phyloP scores from a whole-genome alignment of 345 rosid species.

The Pistacia integerrima region DNA sequence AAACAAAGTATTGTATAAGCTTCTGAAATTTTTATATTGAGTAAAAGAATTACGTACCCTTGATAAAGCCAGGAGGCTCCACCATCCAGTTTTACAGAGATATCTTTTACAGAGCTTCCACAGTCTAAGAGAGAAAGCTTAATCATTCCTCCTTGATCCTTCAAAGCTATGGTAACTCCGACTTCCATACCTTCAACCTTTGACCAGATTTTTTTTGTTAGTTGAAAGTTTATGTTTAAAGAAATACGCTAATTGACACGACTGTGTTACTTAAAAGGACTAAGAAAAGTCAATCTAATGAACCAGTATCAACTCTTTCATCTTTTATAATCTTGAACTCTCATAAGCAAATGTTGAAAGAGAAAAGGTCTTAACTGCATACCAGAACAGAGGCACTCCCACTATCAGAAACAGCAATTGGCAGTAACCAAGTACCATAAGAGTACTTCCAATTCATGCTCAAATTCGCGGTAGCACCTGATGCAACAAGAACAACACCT shows the following conservation, averaged over 20 bases:
- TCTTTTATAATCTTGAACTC: not conserved
- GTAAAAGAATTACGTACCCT: slow-evolving; percentile 42
- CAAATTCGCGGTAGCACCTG: slow-evolving; percentile 63
- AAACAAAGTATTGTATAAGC: no score
- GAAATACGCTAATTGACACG: not conserved
- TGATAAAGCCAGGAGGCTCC: slow-evolving; percentile 92
- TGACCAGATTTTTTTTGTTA: slow-evolving; percentile 12
- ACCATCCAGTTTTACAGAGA: slow-evolving; percentile 63
- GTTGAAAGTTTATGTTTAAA: no score
- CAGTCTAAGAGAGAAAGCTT: slow-evolving; percentile 45
- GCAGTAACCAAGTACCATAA: slow-evolving; percentile 51
- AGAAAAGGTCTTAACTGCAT: not conserved
- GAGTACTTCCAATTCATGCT: slow-evolving; percentile 77
- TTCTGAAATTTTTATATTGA: not conserved
- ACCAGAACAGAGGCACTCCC: slow-evolving; percentile 74
- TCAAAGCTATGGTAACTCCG: slow-evolving; percentile 34
- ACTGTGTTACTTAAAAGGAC: not conserved
- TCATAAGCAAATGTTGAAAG: not conserved
- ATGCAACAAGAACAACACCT: slow-evolving; percentile 54
- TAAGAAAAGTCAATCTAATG: no score
- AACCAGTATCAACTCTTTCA: not conserved
- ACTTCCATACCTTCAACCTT: slow-evolving; percentile 72
- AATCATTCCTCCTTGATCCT: slow-evolving; percentile 47
- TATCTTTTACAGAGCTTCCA: slow-evolving; percentile 53
- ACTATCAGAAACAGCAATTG: slow-evolving; percentile 53